Evolutionary conservation across 345 rosid species (phyloP), one percentile per base, ranked within the genome.

Genomic region (Murraya paniculata): DNA sequence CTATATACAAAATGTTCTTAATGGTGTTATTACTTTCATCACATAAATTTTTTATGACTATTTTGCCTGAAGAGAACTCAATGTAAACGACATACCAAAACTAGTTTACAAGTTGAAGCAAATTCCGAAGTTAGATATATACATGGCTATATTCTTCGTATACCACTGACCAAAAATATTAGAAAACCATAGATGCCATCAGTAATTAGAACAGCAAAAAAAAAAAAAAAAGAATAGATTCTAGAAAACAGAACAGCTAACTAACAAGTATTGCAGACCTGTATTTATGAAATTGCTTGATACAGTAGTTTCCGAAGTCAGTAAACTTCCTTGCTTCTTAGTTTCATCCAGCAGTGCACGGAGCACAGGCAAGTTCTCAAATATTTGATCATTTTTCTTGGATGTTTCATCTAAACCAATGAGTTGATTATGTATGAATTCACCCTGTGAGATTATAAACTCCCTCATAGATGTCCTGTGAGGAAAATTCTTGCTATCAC

Each of bases 401-500:
- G 88, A 81, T 7, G 91, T 85, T 50, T 83, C 87, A 27, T 92
- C 97, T 84, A 92, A 84, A 72, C 92, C 90, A 71, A 82, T 72
- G 30, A 92, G 90, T 73, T 92, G 92, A 22, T 88, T 82, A 72
- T 88, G 86, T 48, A 92, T 87, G 69, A 92, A 92, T 16, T 91
- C 90, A 1, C 95, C 97, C 35, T 91, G 92, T n/a, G 83, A 74
- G 62, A 89, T 59, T 36, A 92, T 77, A 41, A 92, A 92, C 5
- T 92, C 88, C 50, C 74, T 83, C 58, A 91, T 82, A 2, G 81
- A 88, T 21, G 86, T 76, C 27, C 85, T 85, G 25, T 73, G 36
- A 60, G 89, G 68, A 74, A 92, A 89, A 76, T 22, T 67, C 82
- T 87, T 88, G 74, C 86, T 83, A 21, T 76, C 85, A 30, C 78